Conservation (phyloP, 805 yeast species). For the Torulaspora gathmanii region DNA sequence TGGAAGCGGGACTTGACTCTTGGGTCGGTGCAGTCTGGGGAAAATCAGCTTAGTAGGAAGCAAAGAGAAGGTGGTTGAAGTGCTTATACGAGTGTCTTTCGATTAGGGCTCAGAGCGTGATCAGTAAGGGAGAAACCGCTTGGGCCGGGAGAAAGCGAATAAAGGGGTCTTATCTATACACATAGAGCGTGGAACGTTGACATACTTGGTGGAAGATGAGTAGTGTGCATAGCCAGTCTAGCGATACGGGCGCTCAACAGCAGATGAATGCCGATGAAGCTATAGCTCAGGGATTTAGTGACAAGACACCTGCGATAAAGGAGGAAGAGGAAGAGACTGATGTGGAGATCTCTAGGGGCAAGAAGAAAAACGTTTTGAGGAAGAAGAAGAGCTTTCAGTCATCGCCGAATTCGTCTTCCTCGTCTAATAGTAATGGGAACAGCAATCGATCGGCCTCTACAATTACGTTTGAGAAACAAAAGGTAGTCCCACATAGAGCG, state of each 20-base stretch:
- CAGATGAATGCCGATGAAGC: conserved; percentile 8
- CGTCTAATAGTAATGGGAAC: conserved; percentile 11
- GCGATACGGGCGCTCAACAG: conserved; percentile 13
- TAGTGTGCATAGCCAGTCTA: conserved; percentile 26
- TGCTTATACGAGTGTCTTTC: neutral
- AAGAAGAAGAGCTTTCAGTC: conserved; percentile 9
- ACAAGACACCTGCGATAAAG: conserved; percentile 19
- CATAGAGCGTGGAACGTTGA: neutral
- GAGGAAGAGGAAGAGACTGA: conserved; percentile 19
- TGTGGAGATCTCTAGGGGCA: conserved; percentile 4
- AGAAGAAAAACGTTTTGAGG: neutral
- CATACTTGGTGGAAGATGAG: conserved; percentile 19
- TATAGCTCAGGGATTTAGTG: conserved; percentile 2
- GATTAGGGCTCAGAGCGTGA: neutral
- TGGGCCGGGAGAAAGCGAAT: neutral
- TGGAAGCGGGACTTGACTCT: neutral
- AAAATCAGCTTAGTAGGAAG: neutral
- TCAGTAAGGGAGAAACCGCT: neutral
- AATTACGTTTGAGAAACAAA: conserved; percentile 46
- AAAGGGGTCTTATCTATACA: neutral
- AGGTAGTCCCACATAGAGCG: conserved; percentile 52
- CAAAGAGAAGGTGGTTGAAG: neutral
- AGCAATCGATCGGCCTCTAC: conserved; percentile 16
- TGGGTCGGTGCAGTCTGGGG: neutral
- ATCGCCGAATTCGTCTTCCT: conserved; percentile 11